phyloP scores from a whole-genome alignment of 306 rosid species.

The Rubus idaeus region DNA sequence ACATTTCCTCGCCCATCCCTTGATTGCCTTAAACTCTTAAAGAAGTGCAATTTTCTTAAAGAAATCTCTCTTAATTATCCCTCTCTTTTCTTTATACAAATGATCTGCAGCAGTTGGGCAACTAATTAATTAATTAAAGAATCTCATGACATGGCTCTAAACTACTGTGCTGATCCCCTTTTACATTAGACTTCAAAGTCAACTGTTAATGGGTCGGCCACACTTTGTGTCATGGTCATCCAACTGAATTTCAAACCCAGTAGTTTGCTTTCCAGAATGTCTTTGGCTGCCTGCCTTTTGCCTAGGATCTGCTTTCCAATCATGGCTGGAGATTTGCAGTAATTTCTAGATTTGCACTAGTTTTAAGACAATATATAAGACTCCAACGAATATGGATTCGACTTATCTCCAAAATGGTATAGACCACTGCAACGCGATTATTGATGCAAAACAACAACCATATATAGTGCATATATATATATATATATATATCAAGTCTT shows the following conservation, averaged over 20 bases:
- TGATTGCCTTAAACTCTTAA: neutral
- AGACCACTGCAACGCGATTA: neutral
- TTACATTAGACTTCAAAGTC: neutral
- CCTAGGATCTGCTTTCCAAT: slow-evolving; percentile 11
- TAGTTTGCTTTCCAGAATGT: neutral
- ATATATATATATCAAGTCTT: no score
- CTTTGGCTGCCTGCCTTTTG: neutral
- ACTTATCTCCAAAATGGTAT: neutral
- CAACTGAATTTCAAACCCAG: neutral
- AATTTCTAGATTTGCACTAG: neutral
- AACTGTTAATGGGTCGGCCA: neutral
- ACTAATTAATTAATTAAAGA: neutral
- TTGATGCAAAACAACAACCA: neutral
- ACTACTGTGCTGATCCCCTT: neutral
- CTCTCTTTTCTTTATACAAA: neutral
- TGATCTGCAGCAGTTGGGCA: neutral
- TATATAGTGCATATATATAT: neutral
- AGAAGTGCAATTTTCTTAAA: neutral
- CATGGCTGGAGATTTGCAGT: neutral
- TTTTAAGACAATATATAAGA: no score
- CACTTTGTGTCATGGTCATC: neutral
- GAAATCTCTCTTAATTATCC: neutral
- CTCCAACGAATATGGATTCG: neutral
- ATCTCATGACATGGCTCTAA: neutral
- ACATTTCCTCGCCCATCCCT: neutral